These are phyloP conservation scores for Fusarium caatingaense DNA, from an alignment of 2,329 filamentous ascomycete species.

Conservation along the genomic window DNA sequence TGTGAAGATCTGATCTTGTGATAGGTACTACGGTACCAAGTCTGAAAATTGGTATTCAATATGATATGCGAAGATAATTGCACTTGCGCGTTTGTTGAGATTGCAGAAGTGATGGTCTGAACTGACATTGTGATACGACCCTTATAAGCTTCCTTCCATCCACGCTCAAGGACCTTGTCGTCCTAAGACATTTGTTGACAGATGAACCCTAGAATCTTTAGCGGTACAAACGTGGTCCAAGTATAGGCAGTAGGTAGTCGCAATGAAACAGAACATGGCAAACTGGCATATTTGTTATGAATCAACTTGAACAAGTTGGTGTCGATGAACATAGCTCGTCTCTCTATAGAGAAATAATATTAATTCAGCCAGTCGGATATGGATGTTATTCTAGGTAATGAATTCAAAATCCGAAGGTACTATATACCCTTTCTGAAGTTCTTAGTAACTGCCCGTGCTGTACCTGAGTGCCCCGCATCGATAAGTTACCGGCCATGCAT, in stretches of 20 bases:
- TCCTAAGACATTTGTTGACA: neutral
- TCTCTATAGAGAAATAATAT: neutral
- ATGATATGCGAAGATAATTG: neutral
- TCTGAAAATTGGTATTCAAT: neutral
- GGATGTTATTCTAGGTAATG: neutral
- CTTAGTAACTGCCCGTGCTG: neutral
- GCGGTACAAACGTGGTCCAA: conserved; percentile 21
- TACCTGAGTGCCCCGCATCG: conserved; percentile 29
- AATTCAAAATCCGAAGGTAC: neutral
- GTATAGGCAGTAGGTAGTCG: neutral
- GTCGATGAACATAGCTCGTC: neutral
- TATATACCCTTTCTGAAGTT: neutral
- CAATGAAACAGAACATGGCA: neutral
- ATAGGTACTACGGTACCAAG: neutral
- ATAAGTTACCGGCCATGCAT: conserved; percentile 8
- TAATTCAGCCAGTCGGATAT: neutral
- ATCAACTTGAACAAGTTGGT: neutral
- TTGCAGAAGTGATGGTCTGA: neutral
- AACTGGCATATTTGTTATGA: neutral
- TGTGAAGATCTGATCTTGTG: conserved; percentile 5
- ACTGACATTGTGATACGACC: neutral
- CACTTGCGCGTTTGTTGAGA: neutral
- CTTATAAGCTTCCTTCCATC: neutral
- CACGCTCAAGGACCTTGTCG: neutral
- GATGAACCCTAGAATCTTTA: conserved; percentile 5